Conservation (phyloP, 345 rosid species). For the Reutealis trisperma region DNA sequence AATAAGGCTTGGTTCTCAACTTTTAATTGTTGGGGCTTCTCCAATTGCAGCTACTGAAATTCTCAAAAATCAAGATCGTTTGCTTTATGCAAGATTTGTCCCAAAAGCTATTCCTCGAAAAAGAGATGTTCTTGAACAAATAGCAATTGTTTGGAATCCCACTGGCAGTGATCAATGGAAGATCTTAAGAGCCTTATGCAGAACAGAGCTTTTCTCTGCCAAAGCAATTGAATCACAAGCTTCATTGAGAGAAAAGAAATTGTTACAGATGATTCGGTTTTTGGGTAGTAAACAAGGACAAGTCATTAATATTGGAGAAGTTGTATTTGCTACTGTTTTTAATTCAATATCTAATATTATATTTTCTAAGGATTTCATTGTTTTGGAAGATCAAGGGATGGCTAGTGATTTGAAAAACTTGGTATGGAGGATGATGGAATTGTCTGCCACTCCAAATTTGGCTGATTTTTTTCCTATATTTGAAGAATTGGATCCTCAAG, state of each 20-base stretch:
- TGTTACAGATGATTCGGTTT: background rate
- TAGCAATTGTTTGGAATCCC: background rate
- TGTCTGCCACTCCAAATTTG: background rate
- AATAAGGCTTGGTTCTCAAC: constrained; percentile 15
- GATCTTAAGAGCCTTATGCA: background rate
- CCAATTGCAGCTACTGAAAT: constrained; percentile 7
- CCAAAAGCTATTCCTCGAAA: background rate
- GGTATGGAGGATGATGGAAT: background rate
- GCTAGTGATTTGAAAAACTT: background rate
- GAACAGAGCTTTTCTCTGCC: constrained; percentile 18
- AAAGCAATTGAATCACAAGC: constrained; percentile 11
- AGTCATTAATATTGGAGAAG: background rate
- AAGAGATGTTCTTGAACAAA: background rate
- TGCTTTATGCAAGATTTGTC: constrained; percentile 6
- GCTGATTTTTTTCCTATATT: constrained; percentile 9
- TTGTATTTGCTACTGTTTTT: constrained; percentile 9
- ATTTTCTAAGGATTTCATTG: constrained; percentile 1
- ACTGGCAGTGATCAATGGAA: background rate
- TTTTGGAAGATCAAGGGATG: background rate
- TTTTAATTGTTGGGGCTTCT: constrained; percentile 20
- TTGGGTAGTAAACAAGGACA: constrained; percentile 3
- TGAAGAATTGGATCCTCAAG: constrained; percentile 13
- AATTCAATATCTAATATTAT: constrained; percentile 1
- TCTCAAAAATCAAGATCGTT: constrained; percentile 17
- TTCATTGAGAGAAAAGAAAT: constrained; percentile 7